phyloP scores from a whole-genome alignment of 2,329 filamentous ascomycete genomes.

The Xylariaceae sp. region DNA sequence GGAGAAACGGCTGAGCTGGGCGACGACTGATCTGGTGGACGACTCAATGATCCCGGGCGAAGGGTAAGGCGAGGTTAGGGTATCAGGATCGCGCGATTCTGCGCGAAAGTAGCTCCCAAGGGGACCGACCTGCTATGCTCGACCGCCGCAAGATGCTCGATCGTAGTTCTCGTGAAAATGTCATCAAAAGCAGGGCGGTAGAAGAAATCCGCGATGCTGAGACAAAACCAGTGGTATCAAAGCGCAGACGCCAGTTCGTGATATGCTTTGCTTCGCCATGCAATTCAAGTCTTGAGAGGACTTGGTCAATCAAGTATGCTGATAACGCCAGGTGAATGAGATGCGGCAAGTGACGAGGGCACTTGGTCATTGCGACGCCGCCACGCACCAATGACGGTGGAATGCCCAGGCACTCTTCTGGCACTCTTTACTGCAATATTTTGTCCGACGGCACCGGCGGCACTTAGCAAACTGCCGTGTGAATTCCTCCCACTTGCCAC shows the following conservation, averaged over 20 bases:
- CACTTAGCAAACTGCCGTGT: constrained; percentile 97
- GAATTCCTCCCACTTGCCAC: constrained; percentile 96
- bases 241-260: constrained; percentile 30
- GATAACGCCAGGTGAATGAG: constrained; percentile 23
- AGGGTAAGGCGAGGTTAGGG: too few species aligned
- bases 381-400: constrained; percentile 95
- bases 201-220: constrained; percentile 27
- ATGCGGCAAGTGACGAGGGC: constrained; percentile 14
- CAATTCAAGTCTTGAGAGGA: constrained; percentile 26
- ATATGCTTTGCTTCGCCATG: constrained; percentile 32
- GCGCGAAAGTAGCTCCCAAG: too few species aligned
- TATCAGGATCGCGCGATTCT: too few species aligned
- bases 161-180: too few species aligned
- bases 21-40: too few species aligned
- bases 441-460: constrained; percentile 87
- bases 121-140: too few species aligned
- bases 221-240: constrained; percentile 30
- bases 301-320: constrained; percentile 26
- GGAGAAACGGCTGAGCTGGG: too few species aligned
- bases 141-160: too few species aligned
- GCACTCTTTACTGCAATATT: constrained; percentile 99
- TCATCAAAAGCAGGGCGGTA: too few species aligned
- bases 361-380: constrained; percentile 47
- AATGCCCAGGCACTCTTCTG: constrained; percentile 99
- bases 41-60: too few species aligned